phyloP scores from a whole-genome alignment of 2,329 filamentous ascomycete genomes.

The Gliomastix tumulicola region DNA sequence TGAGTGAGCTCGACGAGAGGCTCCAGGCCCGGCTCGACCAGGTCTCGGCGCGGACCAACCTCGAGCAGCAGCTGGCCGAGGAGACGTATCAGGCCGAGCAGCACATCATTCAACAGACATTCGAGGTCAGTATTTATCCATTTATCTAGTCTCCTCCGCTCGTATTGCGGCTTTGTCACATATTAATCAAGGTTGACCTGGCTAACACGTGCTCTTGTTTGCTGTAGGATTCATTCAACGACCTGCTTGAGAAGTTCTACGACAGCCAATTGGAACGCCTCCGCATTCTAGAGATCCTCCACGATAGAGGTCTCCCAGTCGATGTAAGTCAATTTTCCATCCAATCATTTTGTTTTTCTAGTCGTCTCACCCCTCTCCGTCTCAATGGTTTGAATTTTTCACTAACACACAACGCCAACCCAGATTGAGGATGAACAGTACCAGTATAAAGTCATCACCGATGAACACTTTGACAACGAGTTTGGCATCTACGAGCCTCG shows the following conservation, averaged over 20 bases:
- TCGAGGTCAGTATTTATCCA: constrained; percentile 33
- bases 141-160: no score
- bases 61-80: constrained; percentile 28
- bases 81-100: constrained; percentile 23
- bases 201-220: constrained; percentile 3
- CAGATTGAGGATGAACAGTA: constrained; percentile 36
- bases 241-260: constrained; percentile 31
- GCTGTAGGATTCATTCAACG: constrained; percentile 27
- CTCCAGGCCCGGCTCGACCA: constrained; percentile 21
- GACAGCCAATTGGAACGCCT: constrained; percentile 38
- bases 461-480: constrained; percentile 32
- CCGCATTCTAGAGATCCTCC: constrained; percentile 35
- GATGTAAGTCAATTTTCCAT: constrained; percentile 33
- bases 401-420: background rate
- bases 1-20: constrained; percentile 35
- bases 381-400: no score
- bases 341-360: background rate
- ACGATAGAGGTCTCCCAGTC: constrained; percentile 34
- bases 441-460: constrained; percentile 35
- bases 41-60: constrained; percentile 21
- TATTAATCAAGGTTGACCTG: no score
- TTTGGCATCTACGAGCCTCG: constrained; percentile 34
- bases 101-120: constrained; percentile 25
- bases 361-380: no score
- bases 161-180: no score